Evolutionary conservation across 371 early-diverging fungal species (phyloP), one percentile per base, ranked within the genome.

Genomic region (Dipsacomyces acuminosporus): DNA sequence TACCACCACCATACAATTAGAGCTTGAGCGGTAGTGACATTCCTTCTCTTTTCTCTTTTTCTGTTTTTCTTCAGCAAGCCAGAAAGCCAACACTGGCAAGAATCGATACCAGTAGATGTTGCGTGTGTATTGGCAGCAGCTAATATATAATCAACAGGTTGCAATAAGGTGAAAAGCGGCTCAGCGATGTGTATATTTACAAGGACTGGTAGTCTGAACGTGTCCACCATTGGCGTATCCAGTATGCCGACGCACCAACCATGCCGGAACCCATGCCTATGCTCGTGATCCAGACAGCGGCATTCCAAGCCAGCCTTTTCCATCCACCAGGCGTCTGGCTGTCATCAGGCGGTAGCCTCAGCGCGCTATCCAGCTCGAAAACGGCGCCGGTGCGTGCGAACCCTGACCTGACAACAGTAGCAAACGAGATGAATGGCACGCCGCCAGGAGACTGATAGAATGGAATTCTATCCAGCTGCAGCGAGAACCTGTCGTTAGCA

Each of bases 211-310:
- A 67, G 48, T 67, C 69, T 2, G 69, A 50, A 34, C 59, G 66
- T 38, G 69, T 67, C 69, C 69, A 67, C 69, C 69, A 67, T 54
- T 67, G 69, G 26, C 69, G 67, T 46, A 64, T 65, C 67, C 67
- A 67, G 44, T 58, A 67, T 7, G 65, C 67, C 13, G 67, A 64
- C 20, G 58, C 65, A 40, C 67, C 67, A 24, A 64, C 36, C 19
- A 67, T 35, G 15, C 67, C 67, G 5, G 67, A 54, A 3, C 67
- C 67, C 67, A 67, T 67, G 20, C 67, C 67, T 14, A 67, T 64
- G 22, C 64, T 56, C 1, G 67, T 67, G 19, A 67, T 45, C 67
- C 67, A 67, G 13, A 67, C 67, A 1, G 65, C 64, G 4, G 67
- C 64, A 17, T 54, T 64, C 67, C 67, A 67, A 1, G 65, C 65